Evolutionary conservation across 441 rosid genomes (phyloP).

Genomic region (Isatis lusitanica): DNA sequence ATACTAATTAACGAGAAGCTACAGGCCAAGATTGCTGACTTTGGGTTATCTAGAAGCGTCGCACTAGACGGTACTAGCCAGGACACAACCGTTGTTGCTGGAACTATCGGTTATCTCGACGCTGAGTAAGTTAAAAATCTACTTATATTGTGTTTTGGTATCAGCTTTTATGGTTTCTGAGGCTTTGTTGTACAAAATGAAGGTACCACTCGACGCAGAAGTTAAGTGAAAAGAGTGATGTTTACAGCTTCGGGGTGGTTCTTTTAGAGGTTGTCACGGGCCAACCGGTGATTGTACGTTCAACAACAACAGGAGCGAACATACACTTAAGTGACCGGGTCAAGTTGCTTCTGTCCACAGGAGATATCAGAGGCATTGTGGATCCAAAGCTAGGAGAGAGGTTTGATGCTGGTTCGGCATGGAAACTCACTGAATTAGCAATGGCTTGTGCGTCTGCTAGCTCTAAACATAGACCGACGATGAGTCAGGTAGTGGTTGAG

Average conservation of each 20-base stretch:
- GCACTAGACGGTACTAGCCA: slow-evolving; percentile 35
- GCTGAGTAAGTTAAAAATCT: slow-evolving; percentile 37
- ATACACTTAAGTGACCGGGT: slow-evolving; percentile 40
- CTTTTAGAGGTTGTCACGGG: slow-evolving; percentile 39
- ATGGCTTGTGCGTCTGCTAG: slow-evolving; percentile 30
- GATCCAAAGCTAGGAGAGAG: slow-evolving; percentile 39
- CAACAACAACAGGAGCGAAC: slow-evolving; percentile 2
- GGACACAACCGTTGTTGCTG: slow-evolving; percentile 33
- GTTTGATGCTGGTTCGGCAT: slow-evolving; percentile 34
- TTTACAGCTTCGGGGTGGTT: slow-evolving; percentile 43
- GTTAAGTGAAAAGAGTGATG: slow-evolving; percentile 40
- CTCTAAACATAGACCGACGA: slow-evolving; percentile 43
- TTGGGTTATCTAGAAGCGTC: slow-evolving; percentile 36
- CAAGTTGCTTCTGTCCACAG: slow-evolving; percentile 23
- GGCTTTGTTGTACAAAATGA: background rate
- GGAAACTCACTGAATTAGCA: slow-evolving; percentile 44
- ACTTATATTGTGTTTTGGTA: background rate
- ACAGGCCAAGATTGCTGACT: slow-evolving; percentile 41
- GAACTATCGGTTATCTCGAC: slow-evolving; percentile 45
- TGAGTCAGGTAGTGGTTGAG: slow-evolving; percentile 41
- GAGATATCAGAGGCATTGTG: slow-evolving; percentile 40
- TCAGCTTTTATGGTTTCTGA: background rate
- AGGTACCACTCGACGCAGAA: slow-evolving; percentile 32
- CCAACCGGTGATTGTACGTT: slow-evolving; percentile 28
- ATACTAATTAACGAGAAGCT: slow-evolving; percentile 39